phyloP scores from a whole-genome alignment of 306 rosid genomes.

The Dalbergia cochinchinensis region DNA sequence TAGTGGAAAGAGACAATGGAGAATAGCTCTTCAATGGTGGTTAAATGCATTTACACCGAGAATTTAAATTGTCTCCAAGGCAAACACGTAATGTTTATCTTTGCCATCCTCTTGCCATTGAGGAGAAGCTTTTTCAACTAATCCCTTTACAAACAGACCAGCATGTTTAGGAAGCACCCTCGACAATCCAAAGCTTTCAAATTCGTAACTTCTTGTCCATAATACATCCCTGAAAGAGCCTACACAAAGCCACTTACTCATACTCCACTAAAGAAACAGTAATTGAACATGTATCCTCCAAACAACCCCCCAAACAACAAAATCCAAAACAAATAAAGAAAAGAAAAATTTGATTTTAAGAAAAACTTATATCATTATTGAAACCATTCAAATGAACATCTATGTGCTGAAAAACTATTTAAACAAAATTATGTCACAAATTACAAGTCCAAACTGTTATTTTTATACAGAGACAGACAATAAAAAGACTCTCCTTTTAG shows the following conservation, averaged over 20 bases:
- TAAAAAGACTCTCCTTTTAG: neutral
- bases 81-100: constrained; percentile 88
- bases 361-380: neutral
- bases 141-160: constrained; percentile 59
- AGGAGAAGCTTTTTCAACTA: constrained; percentile 75
- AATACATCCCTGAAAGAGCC: constrained; percentile 61
- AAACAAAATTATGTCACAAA: neutral
- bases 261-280: constrained; percentile 51
- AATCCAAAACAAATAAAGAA: no score
- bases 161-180: constrained; percentile 59
- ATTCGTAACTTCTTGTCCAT: constrained; percentile 62
- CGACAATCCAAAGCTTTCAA: constrained; percentile 58
- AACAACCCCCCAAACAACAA: neutral
- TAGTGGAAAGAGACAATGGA: constrained; percentile 7
- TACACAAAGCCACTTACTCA: constrained; percentile 65
- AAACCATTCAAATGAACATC: constrained; percentile 37
- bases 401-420: constrained; percentile 14
- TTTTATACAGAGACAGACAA: neutral
- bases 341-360: constrained; percentile 26
- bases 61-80: constrained; percentile 83
- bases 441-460: constrained; percentile 18
- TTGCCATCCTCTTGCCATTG: constrained; percentile 86
- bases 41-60: constrained; percentile 76
- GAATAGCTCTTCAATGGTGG: constrained; percentile 51
- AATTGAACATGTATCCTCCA: constrained; percentile 36